Conservation (phyloP, 371 early-diverging fungal genomes). For the Phascolomyces articulosus region DNA sequence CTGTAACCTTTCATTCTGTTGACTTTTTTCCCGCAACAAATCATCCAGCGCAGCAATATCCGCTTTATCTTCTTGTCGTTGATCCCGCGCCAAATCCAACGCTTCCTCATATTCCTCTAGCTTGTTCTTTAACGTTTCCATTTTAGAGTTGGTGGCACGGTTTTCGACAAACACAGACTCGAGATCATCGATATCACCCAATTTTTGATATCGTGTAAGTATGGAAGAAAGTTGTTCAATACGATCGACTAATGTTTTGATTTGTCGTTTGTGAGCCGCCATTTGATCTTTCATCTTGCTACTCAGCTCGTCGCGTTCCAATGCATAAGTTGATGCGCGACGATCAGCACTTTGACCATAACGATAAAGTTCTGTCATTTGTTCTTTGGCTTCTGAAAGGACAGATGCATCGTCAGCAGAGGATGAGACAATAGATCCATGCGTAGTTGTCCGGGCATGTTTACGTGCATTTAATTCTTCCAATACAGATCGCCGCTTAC, state of each 20-base stretch:
- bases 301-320: conserved; percentile 5
- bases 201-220: not conserved
- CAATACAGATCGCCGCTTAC: not conserved
- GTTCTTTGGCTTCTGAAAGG: not conserved
- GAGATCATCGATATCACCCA: conserved; percentile 2
- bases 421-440: not conserved
- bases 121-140: not conserved
- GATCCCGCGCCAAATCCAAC: not conserved
- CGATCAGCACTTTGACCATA: not conserved
- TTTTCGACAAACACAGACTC: not conserved
- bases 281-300: not conserved
- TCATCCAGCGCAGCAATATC: not conserved
- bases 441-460: not conserved
- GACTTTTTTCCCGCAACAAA: not conserved
- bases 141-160: not conserved
- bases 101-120: not conserved
- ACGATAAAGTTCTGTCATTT: not conserved
- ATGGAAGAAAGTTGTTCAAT: not conserved
- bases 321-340: not conserved
- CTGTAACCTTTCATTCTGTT: conserved; percentile 1
- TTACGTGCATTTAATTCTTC: not conserved
- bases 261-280: not conserved
- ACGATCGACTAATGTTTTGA: conserved; percentile 5
- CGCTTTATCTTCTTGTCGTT: not conserved
- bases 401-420: not conserved